Base-by-base conservation (phyloP, 1,139 yeast genomes). In the Diutina mesorugosa region DNA sequence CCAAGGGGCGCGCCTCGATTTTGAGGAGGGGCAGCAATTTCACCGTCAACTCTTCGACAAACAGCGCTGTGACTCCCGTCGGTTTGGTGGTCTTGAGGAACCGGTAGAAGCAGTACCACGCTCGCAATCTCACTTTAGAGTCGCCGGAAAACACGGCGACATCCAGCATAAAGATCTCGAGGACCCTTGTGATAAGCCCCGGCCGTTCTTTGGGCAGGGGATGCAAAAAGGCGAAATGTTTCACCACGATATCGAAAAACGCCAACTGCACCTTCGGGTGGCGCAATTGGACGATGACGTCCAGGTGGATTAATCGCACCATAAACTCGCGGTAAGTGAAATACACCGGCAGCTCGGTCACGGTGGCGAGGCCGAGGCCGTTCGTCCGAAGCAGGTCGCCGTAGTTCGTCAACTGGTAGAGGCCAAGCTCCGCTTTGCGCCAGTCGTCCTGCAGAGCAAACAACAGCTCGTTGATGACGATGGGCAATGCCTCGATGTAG, bases 101-200 rank as follows among this genome's bases (percentile, higher is more conserved):
- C 66, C 96, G 80, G 65, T 85, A 85, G 63, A 93, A 88, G 60
- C 91, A 73, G 67, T 90, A 93, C 97, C 99, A 93, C 56, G 95
- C 79, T 68, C 98, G 83, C 58, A 84, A 77, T 64, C 91, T 83
- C 10, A 91, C 97, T 60, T 83, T 84, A 59, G 81, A 85, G 60
- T 78, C 76, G 4, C 78, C 74, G 69, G 86, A 89, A 67, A 89
- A 90, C 59, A 93, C 80, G 14, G 53, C 53, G 14, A 50, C 41
- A 7, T 38, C 41, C 35, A 32, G 32, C 45, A 50, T 16, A 67
- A 93, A 93, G 35, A 87, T 78, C 62, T 87, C 87, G 59, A 93
- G 73, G 29, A 87, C 84, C 60, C 53, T 26, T 2, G 45, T 32
- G 53, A 50, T 50, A 12, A 50, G n/a, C 30, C 18, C 35, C 28